Base-by-base conservation (phyloP, 176 grass and related monocot species). In the Zea luxurians region DNA sequence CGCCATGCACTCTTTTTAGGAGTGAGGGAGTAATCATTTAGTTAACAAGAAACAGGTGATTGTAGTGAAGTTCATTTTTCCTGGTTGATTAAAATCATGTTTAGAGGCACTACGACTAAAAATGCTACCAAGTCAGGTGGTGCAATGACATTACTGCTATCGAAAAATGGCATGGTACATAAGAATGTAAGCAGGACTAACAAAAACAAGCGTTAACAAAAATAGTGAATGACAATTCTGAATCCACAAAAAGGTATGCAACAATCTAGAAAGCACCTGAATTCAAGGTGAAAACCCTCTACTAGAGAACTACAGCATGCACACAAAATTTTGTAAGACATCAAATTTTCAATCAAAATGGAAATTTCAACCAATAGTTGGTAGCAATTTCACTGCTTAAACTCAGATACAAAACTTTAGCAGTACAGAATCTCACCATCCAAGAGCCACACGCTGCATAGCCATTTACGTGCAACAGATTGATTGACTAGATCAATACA, bases 401-500 rank as follows among this genome's bases (percentile, higher is more conserved):
- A 27, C 27, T 1, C 27, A 27, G 27, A 27, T 27, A 27, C 27
- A 27, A 27, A 27, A 27, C 27, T 27, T 27, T 27, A 27, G 27
- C 1, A 27, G 27, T 27, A 27, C 27, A 27, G 47, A 64, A 54
- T 69, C 38, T 61, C 13, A 57, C 52, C 17, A 57, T 57, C 53
- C 16, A n/a, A 18, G 53, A 57, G 17, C 53, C 54, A 58, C 17
- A 58, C 20, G 54, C 2, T 18, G 54, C 54, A 57, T 18, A 57
- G 54, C 16, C 54, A 18, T 57, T 57, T 53, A 84, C 18, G 2
- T 84, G 27, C 64, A 78, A 62, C 50, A 64, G 7, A 73, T 15
- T 53, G 41, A 6, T 50, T 81, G 10, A 6, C 27, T 27, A 27
- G 27, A 27, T 27, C 27, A 27, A 27, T 67, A 60, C 3, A 67